A percentile compares a stretch with the other conserved stretches of the same genome.
These are phyloP conservation scores for Fraxinus velutina DNA, from an alignment of 305 asterid genomes.

Conservation along the genomic window DNA sequence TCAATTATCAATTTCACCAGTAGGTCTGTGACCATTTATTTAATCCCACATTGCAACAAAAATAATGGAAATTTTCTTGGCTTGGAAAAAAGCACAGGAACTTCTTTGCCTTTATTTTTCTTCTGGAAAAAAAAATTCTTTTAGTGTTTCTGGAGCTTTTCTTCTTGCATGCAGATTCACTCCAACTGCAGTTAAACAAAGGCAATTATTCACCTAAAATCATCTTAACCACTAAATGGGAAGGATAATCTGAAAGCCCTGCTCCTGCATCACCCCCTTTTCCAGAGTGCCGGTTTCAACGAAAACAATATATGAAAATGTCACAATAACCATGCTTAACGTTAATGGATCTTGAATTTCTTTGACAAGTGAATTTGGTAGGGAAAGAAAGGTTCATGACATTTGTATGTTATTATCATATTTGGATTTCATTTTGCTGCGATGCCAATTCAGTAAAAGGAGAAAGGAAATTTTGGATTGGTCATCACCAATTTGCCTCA, in stretches of 20 bases:
- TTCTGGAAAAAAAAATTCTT: not conserved
- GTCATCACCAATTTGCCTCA: not conserved
- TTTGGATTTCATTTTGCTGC: not conserved
- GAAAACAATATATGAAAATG: not conserved
- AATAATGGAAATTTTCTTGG: not conserved
- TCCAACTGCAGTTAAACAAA: not conserved
- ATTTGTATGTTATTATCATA: not conserved
- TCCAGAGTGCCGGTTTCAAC: not conserved
- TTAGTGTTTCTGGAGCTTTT: not conserved
- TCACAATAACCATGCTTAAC: not conserved
- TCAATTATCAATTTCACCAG: not conserved
- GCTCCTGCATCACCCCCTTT: not conserved
- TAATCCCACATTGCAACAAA: conserved; percentile 4
- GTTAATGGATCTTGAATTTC: not conserved
- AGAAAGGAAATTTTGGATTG: not conserved
- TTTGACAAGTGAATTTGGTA: not conserved
- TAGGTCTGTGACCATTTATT: conserved; percentile 14
- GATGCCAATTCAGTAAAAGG: not conserved
- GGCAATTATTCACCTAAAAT: not conserved
- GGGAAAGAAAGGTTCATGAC: not conserved
- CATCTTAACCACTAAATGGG: not conserved
- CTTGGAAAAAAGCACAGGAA: not conserved
- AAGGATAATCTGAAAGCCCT: not conserved
- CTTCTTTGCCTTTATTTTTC: not conserved
- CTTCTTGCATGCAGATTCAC: not conserved